Evolutionary conservation across 768 basidiomycete species (phyloP).

Genomic region (Scleroderma bovista): DNA sequence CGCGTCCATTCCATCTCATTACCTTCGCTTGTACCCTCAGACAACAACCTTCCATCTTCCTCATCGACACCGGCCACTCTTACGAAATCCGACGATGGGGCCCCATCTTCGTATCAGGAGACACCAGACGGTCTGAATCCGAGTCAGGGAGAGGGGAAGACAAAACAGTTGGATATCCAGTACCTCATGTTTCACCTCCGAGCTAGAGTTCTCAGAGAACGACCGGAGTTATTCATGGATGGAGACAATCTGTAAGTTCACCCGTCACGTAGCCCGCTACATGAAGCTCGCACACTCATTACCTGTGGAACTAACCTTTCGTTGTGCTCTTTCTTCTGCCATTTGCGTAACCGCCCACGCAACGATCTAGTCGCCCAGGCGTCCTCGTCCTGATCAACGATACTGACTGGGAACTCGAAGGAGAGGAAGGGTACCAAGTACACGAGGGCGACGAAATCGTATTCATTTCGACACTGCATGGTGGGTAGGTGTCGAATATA

Average conservation of each 20-base stretch:
- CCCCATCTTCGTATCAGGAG: background rate
- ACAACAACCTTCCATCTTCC: constrained; percentile 26
- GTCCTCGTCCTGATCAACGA: constrained; percentile 97
- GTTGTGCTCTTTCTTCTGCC: too few species aligned
- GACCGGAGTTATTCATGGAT: constrained; percentile 87
- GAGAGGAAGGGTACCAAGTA: constrained; percentile 81
- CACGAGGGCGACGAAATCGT: constrained; percentile 83
- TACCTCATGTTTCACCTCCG: constrained; percentile 79
- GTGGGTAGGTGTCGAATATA: constrained; percentile 45
- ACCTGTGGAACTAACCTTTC: too few species aligned
- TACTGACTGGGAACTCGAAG: constrained; percentile 97
- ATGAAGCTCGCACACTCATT: background rate
- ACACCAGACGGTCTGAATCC: background rate
- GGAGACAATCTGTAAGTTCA: constrained; percentile 73
- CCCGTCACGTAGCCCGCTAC: background rate
- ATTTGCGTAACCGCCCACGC: too few species aligned
- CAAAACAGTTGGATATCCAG: constrained; percentile 54
- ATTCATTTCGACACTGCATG: constrained; percentile 95
- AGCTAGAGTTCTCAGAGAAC: constrained; percentile 72
- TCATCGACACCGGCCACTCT: constrained; percentile 2
- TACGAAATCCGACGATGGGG: background rate
- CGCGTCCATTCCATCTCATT: constrained; percentile 54
- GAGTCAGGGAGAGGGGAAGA: constrained; percentile 10
- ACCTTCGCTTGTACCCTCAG: constrained; percentile 40
- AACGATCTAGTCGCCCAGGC: constrained; percentile 72